Base-by-base conservation (phyloP, 148 eudicot species). In the Talinum fruticosum region DNA sequence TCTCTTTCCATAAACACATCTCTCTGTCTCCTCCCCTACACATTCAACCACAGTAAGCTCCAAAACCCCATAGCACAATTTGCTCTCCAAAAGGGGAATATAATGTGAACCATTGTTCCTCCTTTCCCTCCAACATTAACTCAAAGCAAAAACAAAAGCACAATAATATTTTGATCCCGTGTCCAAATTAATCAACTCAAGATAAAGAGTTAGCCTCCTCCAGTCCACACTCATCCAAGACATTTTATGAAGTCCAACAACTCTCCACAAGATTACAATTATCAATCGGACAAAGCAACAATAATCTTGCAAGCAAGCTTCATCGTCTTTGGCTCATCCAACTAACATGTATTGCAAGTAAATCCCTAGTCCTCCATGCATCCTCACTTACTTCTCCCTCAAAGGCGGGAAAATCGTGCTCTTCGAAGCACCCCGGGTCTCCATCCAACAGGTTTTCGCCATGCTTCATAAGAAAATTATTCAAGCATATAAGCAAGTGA, bases 381-480 rank as follows among this genome's bases (percentile, higher is more conserved):
- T 68, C 75, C 54, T 86, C 91, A 84, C 84, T 85, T 68, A 71
- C 91, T 57, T 89, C 90, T 12, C 91, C 92, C 69, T 84, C 85
- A 79, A 79, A 88, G 34, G 64, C n/a, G 86, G 87, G 78, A 61
- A 81, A 34, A 69, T 78, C 87, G 29, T 77, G 74, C 57, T 83
- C 78, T 57, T 75, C 83, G 21, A 66, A 64, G 61, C 62, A 51
- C 54, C 80, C 87, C 26, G 75, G 76, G 75, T 79, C 78, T 34
- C 79, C 90, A 72, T 92, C 97, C 15, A 79, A 86, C 49, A 85
- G 62, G 16, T 79, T 75, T 81, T 95, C 97, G 14, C 96, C 88
- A 53, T 89, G 89, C 84, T 92, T 86, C 78, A 92, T 85, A 82
- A 95, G 86, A 76, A 92, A 95, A 85, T 95, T 95, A 76, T 95